Percentiles rank a stretch among this genome's conserved stretches.
Conservation (phyloP, 2,329 filamentous ascomycete species). For the Neonectria sp. region DNA sequence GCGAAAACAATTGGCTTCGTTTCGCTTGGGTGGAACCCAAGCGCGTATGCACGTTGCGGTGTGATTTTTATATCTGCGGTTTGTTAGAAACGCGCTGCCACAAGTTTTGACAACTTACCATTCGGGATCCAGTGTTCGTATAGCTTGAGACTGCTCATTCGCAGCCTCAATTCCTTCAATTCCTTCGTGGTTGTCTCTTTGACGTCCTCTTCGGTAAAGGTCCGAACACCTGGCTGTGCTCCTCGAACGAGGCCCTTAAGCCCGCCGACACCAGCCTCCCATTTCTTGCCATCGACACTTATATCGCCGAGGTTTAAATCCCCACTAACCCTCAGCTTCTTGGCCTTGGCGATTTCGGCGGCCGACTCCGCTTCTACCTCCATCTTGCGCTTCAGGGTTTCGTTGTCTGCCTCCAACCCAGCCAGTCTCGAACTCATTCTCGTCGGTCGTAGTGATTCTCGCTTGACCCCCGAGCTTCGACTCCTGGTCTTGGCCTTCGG, state of each 20-base stretch:
- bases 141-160: conserved; percentile 82
- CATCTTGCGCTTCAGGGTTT: conserved; percentile 64
- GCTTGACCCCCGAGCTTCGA: conserved; percentile 60
- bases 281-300: conserved; percentile 84
- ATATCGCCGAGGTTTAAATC: conserved; percentile 83
- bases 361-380: conserved; percentile 65
- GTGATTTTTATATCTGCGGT: conserved; percentile 87
- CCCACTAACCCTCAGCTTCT: conserved; percentile 68
- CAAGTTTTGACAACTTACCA: conserved; percentile 62
- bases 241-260: conserved; percentile 72
- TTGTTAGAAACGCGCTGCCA: background rate
- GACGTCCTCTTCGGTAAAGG: conserved; percentile 88
- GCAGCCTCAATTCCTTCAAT: conserved; percentile 79
- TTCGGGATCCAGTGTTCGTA: conserved; percentile 90
- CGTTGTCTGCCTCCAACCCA: conserved; percentile 65
- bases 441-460: conserved; percentile 64
- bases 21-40: conserved; percentile 89
- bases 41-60: conserved; percentile 87
- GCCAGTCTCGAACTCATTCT: conserved; percentile 73
- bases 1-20: conserved; percentile 93
- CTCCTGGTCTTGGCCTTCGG: conserved; percentile 50
- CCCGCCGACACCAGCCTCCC: conserved; percentile 77
- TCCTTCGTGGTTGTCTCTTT: conserved; percentile 84
- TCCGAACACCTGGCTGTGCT: conserved; percentile 85
- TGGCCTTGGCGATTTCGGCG: conserved; percentile 65